Evolutionary conservation across 2,329 filamentous ascomycete species (phyloP).

Genomic region (Fusarium penzigii): DNA sequence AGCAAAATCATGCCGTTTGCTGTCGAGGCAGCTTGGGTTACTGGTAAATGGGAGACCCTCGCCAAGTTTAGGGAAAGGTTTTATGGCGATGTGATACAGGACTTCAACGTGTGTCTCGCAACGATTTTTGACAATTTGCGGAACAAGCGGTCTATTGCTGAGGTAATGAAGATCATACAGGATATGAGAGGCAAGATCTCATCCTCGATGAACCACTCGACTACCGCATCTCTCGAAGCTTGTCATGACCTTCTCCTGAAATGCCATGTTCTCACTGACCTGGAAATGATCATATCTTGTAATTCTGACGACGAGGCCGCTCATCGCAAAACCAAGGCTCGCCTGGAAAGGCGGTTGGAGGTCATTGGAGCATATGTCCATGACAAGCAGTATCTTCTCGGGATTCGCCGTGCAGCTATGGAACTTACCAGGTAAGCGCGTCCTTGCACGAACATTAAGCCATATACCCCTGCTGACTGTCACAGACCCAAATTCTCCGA

Average conservation of each 20-base stretch:
- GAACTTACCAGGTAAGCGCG: constrained; percentile 63
- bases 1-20: constrained; percentile 77
- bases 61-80: constrained; percentile 63
- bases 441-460: neutral
- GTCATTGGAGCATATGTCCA: constrained; percentile 84
- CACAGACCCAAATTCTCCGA: constrained; percentile 62
- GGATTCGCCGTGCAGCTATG: constrained; percentile 85
- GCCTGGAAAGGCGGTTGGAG: constrained; percentile 76
- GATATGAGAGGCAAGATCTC: constrained; percentile 70
- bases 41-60: constrained; percentile 76
- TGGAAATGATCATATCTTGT: constrained; percentile 71
- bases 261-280: constrained; percentile 82
- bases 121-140: constrained; percentile 56
- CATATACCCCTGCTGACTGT: constrained; percentile 3
- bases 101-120: constrained; percentile 85
- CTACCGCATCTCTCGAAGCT: constrained; percentile 77
- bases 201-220: constrained; percentile 71
- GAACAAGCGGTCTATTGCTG: constrained; percentile 51
- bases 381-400: constrained; percentile 92
- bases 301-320: constrained; percentile 45
- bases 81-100: constrained; percentile 48
- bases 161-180: constrained; percentile 60
- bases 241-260: constrained; percentile 85
- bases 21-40: constrained; percentile 90
- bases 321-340: constrained; percentile 33